Base-by-base conservation (phyloP, 768 basidiomycete species). In the Nidularia pulvinata region DNA sequence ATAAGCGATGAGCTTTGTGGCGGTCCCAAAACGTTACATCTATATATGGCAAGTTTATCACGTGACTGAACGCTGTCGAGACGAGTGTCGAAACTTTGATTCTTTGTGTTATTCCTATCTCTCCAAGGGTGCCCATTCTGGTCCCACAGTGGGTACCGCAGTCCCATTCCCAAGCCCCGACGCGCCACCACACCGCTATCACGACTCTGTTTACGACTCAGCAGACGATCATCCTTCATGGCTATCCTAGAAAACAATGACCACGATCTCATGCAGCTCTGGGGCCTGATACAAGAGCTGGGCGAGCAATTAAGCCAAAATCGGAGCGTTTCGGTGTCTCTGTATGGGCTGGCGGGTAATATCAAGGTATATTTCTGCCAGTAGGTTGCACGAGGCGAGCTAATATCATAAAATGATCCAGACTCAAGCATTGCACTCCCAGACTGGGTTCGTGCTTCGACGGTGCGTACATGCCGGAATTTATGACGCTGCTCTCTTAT, bases 361-460 rank as follows among this genome's bases (percentile, higher is more conserved):
- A 82, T 94, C 60, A 97, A 96, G 82, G 94, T 92, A 45, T 32
- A 76, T 50, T 11, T 39, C 37, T 39, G n/a, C 10, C 10, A 10
- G 9, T n/a, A 1, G 37, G n/a, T 1, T 39, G 37, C 37, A n/a
- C 19, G 19, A 19, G n/a, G n/a, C 37, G 37, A 9, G 37, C 37
- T 9, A 9, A 39, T 39, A n/a, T 19, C 10, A 10, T 46, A 2
- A n/a, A 46, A n/a, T 46, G 46, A 33, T 6, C 13, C 68, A 95
- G 93, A 83, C 80, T 11, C 93, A 96, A 70, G 91, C 95, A 5
- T 75, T 92, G 5, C 93, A 98, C 69, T 83, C 89, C 16, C 91
- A 95, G 59, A 91, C 92, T 1, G 95, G 96, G 2, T 98, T 95
- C 69, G 93, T 95, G 7, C 71, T 98, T 42, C 81, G 95, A 56